A percentile compares a stretch with the other conserved stretches of the same genome.
Conservation (phyloP, 2,329 filamentous ascomycete genomes). For the Penicillium digitatum region DNA sequence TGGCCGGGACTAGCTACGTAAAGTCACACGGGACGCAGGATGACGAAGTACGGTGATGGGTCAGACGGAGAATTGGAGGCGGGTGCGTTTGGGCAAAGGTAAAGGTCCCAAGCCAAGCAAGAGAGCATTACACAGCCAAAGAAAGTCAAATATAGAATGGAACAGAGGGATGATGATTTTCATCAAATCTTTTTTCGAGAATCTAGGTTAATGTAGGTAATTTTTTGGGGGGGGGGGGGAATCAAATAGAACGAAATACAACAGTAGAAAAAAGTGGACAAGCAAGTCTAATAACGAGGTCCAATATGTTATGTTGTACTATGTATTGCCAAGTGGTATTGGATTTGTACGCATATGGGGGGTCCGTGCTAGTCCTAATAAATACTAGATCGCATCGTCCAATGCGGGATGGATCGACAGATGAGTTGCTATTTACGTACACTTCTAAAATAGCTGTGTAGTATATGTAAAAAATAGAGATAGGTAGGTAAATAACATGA, state of each 20-base stretch:
- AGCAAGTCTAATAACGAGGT: neutral
- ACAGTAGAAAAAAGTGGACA: neutral
- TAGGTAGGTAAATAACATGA: too few relatives aligned
- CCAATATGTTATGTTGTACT: neutral
- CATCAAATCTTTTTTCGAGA: neutral
- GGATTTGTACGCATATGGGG: neutral
- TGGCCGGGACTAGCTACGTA: constrained; percentile 9
- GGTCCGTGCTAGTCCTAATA: neutral
- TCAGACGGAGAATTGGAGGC: constrained; percentile 2
- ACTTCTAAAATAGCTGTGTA: neutral
- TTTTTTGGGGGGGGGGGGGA: neutral
- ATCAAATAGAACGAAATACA: neutral
- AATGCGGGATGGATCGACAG: constrained; percentile 1
- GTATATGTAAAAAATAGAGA: too few relatives aligned
- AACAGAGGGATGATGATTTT: neutral
- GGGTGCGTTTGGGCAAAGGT: constrained; percentile 1
- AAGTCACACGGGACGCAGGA: constrained; percentile 17
- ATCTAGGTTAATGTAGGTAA: neutral
- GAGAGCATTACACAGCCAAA: neutral
- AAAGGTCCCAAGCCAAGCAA: neutral
- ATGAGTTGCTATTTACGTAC: neutral
- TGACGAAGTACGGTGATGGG: constrained; percentile 10
- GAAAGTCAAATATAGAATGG: neutral
- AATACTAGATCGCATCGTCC: neutral
- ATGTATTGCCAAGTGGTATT: neutral